phyloP scores from a whole-genome alignment of 2,329 filamentous ascomycete genomes.

The Aphanocladium album region DNA sequence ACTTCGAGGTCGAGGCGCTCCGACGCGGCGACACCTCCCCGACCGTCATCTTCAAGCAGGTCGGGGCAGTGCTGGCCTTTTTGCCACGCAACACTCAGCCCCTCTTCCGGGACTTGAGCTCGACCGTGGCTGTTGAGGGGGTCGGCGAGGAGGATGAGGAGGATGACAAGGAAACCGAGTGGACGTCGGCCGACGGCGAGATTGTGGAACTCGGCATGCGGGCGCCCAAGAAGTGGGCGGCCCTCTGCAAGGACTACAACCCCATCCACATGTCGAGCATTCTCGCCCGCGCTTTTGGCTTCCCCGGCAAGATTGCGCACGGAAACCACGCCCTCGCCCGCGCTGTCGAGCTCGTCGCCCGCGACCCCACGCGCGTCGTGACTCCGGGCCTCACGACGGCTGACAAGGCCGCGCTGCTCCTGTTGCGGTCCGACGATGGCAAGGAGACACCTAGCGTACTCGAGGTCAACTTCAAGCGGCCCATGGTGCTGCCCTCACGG shows the following conservation, averaged over 20 bases:
- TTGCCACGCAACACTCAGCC: constrained; percentile 12
- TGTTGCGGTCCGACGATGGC: background rate
- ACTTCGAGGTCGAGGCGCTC: constrained; percentile 8
- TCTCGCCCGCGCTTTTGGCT: constrained; percentile 12
- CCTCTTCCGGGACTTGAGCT: background rate
- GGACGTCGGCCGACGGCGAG: constrained; percentile 8
- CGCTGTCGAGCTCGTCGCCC: constrained; percentile 2
- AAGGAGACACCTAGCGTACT: constrained; percentile 9
- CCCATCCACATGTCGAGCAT: constrained; percentile 14
- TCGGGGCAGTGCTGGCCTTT: constrained; percentile 4
- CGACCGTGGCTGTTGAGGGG: background rate
- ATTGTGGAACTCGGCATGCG: constrained; percentile 12
- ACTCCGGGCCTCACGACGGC: background rate
- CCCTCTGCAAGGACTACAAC: constrained; percentile 14
- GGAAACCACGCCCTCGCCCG: constrained; percentile 14
- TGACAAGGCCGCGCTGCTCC: constrained; percentile 1
- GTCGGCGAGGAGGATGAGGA: background rate
- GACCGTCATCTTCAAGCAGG: constrained; percentile 12
- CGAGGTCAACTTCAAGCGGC: constrained; percentile 11
- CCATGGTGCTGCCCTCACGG: constrained; percentile 10
- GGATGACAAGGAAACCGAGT: background rate
- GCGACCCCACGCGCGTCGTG: constrained; percentile 1
- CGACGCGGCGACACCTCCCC: constrained; percentile 9
- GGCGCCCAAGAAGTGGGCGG: constrained; percentile 12
- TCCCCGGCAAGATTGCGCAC: constrained; percentile 13